Base-by-base conservation (phyloP, 371 early-diverging fungal species). In the Haplosporangium sp. region DNA sequence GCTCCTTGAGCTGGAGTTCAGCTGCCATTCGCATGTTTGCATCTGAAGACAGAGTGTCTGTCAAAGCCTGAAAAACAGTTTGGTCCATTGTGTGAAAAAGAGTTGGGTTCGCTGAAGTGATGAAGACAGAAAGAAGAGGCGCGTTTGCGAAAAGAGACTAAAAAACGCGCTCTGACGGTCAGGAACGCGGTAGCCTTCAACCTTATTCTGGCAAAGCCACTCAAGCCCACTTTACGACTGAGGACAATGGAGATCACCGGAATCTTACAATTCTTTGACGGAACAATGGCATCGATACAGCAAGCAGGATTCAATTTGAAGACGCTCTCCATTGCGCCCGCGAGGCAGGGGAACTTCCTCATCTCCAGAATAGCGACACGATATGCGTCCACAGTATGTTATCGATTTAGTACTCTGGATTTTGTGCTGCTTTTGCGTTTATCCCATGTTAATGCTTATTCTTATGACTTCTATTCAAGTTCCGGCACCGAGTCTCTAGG, bases 1-100 rank as follows among this genome's bases (percentile, higher is more conserved):
- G 84, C 53, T 89, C 91, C 77, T 90, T 89, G 50, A 95, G 83
- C 46, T 82, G 82, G 52, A 84, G 81, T 81, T 95, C 96, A 40
- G 93, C 93, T 53, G 86, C 81, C 55, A 83, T 82, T 41, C 94
- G 92, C 58, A 86, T 83, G 59, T 86, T 83, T 12, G 87, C 82
- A 61, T 95, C 92, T 12, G 88, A 83, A 54, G 92, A 86, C 55
- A 94, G 85, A 5, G 90, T 90, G 52, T 86, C 82, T 69, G 91
- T 84, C 54, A 95, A 84, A 6, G 87, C 87, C 69, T 91, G 91
- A 66, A 88, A 93, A 40, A 92, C 88, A 40, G 86, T 84, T 74
- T 87, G 89, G 77, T 94, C 93, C 93, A 92, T 93, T 62, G 53
- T 59, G 59, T 54, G 48, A 42, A 38, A 23, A 29, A 29, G 29